Conservation (phyloP, 73 alveolate species). For the Effrenium voratum region DNA sequence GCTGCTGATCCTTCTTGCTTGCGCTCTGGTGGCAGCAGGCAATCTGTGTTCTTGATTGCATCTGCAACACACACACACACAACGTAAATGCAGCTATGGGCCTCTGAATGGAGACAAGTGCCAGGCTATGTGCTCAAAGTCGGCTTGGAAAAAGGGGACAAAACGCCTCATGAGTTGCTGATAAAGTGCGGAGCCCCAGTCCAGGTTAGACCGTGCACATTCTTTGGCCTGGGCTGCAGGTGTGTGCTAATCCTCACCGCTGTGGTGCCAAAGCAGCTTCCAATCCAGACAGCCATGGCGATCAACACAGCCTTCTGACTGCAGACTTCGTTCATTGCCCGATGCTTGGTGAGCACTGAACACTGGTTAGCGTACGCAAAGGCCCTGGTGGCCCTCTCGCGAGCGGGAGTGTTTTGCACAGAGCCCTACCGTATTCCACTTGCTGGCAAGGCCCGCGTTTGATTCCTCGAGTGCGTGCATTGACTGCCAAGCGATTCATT, state of each 20-base stretch:
- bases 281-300: conserved; percentile 99
- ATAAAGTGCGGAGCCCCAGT: conserved; percentile 5
- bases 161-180: conserved; percentile 84
- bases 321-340: neutral
- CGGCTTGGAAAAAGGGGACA: conserved; percentile 89
- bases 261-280: conserved; percentile 99
- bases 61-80: neutral
- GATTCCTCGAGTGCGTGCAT: neutral
- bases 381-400: conserved; percentile 97
- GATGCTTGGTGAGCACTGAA: neutral
- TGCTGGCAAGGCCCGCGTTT: conserved; percentile 98
- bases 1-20: conserved; percentile 54
- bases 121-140: conserved; percentile 80
- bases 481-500: neutral
- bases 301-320: conserved; percentile 96
- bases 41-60: neutral
- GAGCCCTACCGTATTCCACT: conserved; percentile 99
- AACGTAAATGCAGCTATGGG: neutral
- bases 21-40: conserved; percentile 86
- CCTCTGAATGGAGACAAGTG: neutral
- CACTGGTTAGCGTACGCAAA: neutral
- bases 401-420: conserved; percentile 98
- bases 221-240: conserved; percentile 83
- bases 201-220: neutral
- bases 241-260: conserved; percentile 99